Percentiles rank a stretch among this genome's conserved stretches.
Evolutionary conservation across 2,329 filamentous ascomycete genomes (phyloP).

Genomic region (Colletotrichum liaoningense): DNA sequence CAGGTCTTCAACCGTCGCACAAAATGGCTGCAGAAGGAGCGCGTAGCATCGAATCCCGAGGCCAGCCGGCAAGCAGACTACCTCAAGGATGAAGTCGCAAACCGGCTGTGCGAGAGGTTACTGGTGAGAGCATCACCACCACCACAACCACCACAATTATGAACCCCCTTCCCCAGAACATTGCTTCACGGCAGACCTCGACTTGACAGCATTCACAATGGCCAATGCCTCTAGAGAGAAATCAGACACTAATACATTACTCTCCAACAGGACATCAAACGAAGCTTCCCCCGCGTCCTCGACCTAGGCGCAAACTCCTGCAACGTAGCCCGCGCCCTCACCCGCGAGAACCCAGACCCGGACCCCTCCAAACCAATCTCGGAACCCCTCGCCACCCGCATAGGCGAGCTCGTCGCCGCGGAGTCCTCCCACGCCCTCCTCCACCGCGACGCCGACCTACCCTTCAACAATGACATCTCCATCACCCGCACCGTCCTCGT

Average conservation of each 20-base stretch:
- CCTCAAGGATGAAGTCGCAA: slow-evolving; percentile 90
- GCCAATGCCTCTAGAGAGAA: background rate
- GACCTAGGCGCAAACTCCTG: slow-evolving; percentile 97
- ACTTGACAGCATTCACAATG: too few relatives aligned
- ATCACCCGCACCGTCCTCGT: slow-evolving; percentile 81
- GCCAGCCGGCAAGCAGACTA: slow-evolving; percentile 88
- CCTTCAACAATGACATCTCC: slow-evolving; percentile 79
- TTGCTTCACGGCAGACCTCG: too few relatives aligned
- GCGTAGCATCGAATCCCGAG: slow-evolving; percentile 78
- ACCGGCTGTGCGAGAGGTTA: slow-evolving; percentile 84
- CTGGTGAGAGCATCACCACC: slow-evolving; percentile 63
- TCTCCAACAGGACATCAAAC: slow-evolving; percentile 82
- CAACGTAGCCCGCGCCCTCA: slow-evolving; percentile 88
- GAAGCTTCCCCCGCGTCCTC: slow-evolving; percentile 83
- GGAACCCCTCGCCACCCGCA: slow-evolving; percentile 75
- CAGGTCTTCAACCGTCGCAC: slow-evolving; percentile 91
- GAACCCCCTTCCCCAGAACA: too few relatives aligned
- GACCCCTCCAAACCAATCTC: slow-evolving; percentile 65
- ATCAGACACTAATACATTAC: background rate
- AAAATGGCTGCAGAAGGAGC: slow-evolving; percentile 93
- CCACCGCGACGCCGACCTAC: slow-evolving; percentile 79
- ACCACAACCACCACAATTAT: background rate
- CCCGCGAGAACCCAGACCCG: slow-evolving; percentile 74
- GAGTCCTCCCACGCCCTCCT: slow-evolving; percentile 85
- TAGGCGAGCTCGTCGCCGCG: slow-evolving; percentile 81